Evolutionary conservation across 108 stramenopile species (phyloP).

Genomic region (Nannochloropsis oceanica): DNA sequence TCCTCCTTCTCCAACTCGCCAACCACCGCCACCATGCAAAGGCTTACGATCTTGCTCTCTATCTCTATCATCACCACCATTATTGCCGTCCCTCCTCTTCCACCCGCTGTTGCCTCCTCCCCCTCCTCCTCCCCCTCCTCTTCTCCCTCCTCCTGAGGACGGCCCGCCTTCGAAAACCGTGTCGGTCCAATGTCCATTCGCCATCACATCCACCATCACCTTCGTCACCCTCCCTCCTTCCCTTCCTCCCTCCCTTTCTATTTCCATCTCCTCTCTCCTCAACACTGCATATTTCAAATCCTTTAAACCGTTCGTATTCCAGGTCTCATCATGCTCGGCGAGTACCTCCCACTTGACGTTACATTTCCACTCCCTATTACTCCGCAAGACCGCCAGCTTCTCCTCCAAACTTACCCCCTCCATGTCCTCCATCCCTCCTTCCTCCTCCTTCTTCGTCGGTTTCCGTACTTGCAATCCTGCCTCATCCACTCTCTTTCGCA

Average conservation of each 20-base stretch:
- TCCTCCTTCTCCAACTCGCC: background rate
- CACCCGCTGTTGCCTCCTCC: background rate
- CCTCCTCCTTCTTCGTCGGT: background rate
- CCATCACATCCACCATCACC: conserved; percentile 70
- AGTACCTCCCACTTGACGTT: conserved; percentile 88
- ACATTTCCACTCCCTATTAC: conserved; percentile 78
- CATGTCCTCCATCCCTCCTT: conserved; percentile 24
- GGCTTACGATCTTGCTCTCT: background rate
- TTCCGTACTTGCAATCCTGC: background rate
- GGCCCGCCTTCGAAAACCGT: background rate
- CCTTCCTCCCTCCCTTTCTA: conserved; percentile 21
- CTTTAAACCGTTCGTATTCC: conserved; percentile 71
- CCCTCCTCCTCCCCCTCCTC: background rate
- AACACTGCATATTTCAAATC: conserved; percentile 61
- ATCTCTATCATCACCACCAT: background rate
- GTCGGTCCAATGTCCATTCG: conserved; percentile 48
- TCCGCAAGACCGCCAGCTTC: conserved; percentile 29
- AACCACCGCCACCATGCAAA: background rate
- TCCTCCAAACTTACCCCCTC: conserved; percentile 29
- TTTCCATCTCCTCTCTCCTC: conserved; percentile 27
- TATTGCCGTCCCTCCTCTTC: background rate
- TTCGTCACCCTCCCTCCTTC: conserved; percentile 33
- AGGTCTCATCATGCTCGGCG: conserved; percentile 76
- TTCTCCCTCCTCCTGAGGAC: background rate
- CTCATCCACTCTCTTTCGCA: conserved; percentile 51